Evolutionary conservation across 2,329 filamentous ascomycete genomes (phyloP), one percentile per base, ranked within the genome.

Genomic region (Pleoardoris graminearum): DNA sequence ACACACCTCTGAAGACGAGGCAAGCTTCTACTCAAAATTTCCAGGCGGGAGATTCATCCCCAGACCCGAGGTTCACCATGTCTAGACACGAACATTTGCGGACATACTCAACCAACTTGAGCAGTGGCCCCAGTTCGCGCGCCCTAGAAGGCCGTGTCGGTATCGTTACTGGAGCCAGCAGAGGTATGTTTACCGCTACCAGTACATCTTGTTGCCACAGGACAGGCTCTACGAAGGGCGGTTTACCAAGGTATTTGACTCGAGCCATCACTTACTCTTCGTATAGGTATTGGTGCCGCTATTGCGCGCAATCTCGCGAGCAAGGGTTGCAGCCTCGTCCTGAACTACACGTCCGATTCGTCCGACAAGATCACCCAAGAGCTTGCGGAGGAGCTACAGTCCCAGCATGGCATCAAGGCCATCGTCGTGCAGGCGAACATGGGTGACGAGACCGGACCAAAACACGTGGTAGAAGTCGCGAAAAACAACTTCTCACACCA

Each of bases 131-230:
- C 17, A 60, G 59, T 22, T 57, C 60, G 23, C 71, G 77, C 50
- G 63, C 76, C 11, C 69, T 80, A 4, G 85, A 90, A 68, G 88
- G 88, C 61, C 91, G 91, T 72, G 79, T 92, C 46, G 90, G 84
- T 48, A 86, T 95, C 60, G 80, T 94, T 41, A 94, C 90, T 1
- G 90, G 90, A 51, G 88, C 85, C 54, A 91, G 89, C 52, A 79
- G 90, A 79, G 89, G 89, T 90, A 79, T 56, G 63, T 43, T 21
- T n/a, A n/a, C 33, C 33, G 17, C 25, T 27, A 11, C 19, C 5
- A 30, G 16, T 36, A 36, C 7, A 36, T n/a, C n/a, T n/a, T n/a
- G n/a, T n/a, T n/a, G n/a, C n/a, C n/a, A n/a, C n/a, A n/a, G n/a
- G n/a, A n/a, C n/a, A n/a, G n/a, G n/a, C n/a, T n/a, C n/a, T n/a